These are phyloP conservation scores for Pestalotiopsis sp. DNA, from an alignment of 2,329 filamentous ascomycete genomes.

Conservation along the genomic window DNA sequence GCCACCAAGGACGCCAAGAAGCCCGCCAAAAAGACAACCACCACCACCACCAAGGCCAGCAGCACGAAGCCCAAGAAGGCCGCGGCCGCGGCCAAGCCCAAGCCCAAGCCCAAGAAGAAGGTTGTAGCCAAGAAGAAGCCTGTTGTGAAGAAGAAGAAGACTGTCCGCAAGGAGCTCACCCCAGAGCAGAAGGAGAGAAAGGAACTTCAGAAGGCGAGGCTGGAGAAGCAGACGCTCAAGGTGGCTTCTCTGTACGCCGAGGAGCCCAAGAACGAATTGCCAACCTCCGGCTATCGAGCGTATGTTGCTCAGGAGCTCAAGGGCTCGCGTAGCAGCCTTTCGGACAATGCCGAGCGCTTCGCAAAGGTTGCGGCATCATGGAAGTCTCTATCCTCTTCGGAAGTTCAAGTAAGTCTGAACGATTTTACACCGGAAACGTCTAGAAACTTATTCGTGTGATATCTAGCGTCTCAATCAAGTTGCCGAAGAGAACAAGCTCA, in stretches of 20 bases:
- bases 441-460: conserved; percentile 10
- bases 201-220: conserved; percentile 29
- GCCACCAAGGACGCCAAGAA: conserved; percentile 28
- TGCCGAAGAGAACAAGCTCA: conserved; percentile 38
- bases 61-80: conserved; percentile 25
- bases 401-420: conserved; percentile 42
- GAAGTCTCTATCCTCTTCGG: conserved; percentile 38
- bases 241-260: conserved; percentile 38
- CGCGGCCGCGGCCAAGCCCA: conserved; percentile 18
- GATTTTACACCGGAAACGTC: not conserved
- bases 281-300: conserved; percentile 36
- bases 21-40: conserved; percentile 5
- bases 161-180: not conserved
- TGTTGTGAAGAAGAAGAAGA: conserved; percentile 20
- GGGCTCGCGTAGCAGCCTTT: not conserved
- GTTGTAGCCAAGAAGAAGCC: conserved; percentile 23
- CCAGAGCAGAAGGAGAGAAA: conserved; percentile 23
- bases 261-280: conserved; percentile 34
- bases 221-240: conserved; percentile 34
- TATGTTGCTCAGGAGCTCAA: conserved; percentile 35
- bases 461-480: conserved; percentile 35
- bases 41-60: not conserved
- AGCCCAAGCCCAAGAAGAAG: conserved; percentile 17
- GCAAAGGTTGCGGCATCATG: conserved; percentile 31
- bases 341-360: not conserved